These are phyloP conservation scores for Ostreobium quekettii DNA, from an alignment of 139 green algal species.

Conservation along the genomic window DNA sequence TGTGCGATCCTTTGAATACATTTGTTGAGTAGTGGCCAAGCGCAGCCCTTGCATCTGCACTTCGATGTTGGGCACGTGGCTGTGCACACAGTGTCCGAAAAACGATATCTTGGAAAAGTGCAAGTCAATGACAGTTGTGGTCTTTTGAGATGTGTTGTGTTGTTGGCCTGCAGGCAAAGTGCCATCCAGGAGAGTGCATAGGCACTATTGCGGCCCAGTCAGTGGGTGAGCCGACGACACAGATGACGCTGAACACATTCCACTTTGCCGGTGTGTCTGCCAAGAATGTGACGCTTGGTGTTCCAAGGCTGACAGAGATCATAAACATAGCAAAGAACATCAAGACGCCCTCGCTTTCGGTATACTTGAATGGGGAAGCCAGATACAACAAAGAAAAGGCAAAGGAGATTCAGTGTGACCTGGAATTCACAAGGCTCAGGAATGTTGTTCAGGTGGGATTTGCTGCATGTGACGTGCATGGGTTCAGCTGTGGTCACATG, in stretches of 20 bases:
- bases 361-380: constrained; percentile 58
- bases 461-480: too few relatives aligned
- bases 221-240: constrained; percentile 94
- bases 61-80: too few relatives aligned
- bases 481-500: constrained; percentile 16
- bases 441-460: constrained; percentile 34
- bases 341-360: constrained; percentile 89
- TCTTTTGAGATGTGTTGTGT: too few relatives aligned
- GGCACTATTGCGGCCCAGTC: constrained; percentile 92
- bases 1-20: too few relatives aligned
- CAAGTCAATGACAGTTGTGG: too few relatives aligned
- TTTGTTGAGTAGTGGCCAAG: too few relatives aligned
- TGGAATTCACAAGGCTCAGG: constrained; percentile 94
- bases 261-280: constrained; percentile 90
- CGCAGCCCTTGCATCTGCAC: too few relatives aligned
- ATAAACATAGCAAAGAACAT: constrained; percentile 99
- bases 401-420: constrained; percentile 78
- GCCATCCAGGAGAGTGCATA: constrained; percentile 79
- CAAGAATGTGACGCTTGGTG: constrained; percentile 98
- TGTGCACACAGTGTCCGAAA: too few relatives aligned
- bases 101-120: too few relatives aligned
- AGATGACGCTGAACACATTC: constrained; percentile 97
- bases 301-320: constrained; percentile 96
- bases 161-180: constrained; percentile 48
- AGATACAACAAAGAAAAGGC: constrained; percentile 60